Evolutionary conservation across 2,329 filamentous ascomycete species (phyloP), one percentile per base, ranked within the genome.

Genomic region (Lachnellula subtilissima): DNA sequence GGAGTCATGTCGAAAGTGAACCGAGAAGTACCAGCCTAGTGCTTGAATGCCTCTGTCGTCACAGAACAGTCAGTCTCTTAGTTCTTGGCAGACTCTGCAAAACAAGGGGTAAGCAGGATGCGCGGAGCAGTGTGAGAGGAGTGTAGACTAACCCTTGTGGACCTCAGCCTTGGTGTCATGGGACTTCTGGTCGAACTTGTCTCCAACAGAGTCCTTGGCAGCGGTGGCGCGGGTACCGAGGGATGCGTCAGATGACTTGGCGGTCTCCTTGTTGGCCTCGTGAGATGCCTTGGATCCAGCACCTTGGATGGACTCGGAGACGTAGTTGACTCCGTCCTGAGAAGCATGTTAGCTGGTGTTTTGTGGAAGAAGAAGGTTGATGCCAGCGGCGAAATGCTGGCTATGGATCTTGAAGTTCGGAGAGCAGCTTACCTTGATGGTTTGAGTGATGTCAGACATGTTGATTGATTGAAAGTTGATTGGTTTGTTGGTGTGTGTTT

Each of bases 221-320:
- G 79, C 80, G 47, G 71, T 73, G 66, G 74, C 74, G 61, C 80
- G 78, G 66, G 74, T 74, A 56, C 60, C 56, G 55, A 79, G 22
- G 62, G 62, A 70, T 60, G 73, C 72, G 65, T 81, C 69, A 62
- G 60, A 65, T 67, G 77, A 76, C 74, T 83, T 82, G 67, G 80
- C 80, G 68, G 76, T 70, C 36, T 67, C 69, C 78, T 83, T 82
- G 78, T 83, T 82, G 75, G 72, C 75, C 74, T 82, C 78, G 78
- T 83, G 82, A 70, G 73, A 76, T 59, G 79, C 75, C 62, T 74
- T 70, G 52, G 77, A 70, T 56, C 73, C 69, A 53, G 70, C 65
- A 63, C 79, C 77, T 70, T 80, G 75, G 67, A 81, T 64, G 63
- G 73, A 73, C 76, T 83, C 80, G 58, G 75, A 70, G 69, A 82